Evolutionary conservation across 345 rosid species (phyloP), one percentile per base, ranked within the genome.

Genomic region (Linum lewisii): DNA sequence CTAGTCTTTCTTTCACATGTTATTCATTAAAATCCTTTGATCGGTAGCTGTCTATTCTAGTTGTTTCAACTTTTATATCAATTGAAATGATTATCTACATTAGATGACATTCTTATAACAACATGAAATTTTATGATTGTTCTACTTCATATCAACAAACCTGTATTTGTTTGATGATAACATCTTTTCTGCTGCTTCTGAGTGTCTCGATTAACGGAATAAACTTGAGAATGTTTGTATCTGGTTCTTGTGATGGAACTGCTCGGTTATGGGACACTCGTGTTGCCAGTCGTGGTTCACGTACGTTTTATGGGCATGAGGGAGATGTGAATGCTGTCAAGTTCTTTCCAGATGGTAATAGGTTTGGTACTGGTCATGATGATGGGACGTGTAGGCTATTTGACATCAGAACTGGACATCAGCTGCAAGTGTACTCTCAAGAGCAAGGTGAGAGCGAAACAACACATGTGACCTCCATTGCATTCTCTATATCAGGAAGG

Each of bases 181-280:
- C 18, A 42, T 4, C 4, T 58, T 61, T 18, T 68, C 75, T 42
- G 47, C 4, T 16, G 18, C 18, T 42, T 16, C 18, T 45, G 92
- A 94, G 99, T 59, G 78, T 94, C 49, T 94, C 97, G 51, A 84
- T 87, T 45, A 84, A 77, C 63, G 86, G 78, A 60, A 68, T 86
- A 66, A 82, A 75, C 79, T 81, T 93, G 57, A 87, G 83, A 63
- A 52, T 71, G 78, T 94, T 94, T 63, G 82, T 94, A 72, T 87
- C 99, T 74, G 97, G 97, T 74, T 90, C 99, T 6, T 90, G 96
- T 25, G 99, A 94, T 73, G 49, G 80, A 51, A 87, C 99, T 67
- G 95, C 93, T 63, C 82, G 88, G 44, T 71, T 85, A 64, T 93
- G 97, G 99, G 99, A 90, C 71, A 84, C 95, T 61, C 97, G 99